A percentile compares a stretch with the other conserved stretches of the same genome.
phyloP scores from a whole-genome alignment of 192 early-diverging fungal species.

The Coemansia sp. region DNA sequence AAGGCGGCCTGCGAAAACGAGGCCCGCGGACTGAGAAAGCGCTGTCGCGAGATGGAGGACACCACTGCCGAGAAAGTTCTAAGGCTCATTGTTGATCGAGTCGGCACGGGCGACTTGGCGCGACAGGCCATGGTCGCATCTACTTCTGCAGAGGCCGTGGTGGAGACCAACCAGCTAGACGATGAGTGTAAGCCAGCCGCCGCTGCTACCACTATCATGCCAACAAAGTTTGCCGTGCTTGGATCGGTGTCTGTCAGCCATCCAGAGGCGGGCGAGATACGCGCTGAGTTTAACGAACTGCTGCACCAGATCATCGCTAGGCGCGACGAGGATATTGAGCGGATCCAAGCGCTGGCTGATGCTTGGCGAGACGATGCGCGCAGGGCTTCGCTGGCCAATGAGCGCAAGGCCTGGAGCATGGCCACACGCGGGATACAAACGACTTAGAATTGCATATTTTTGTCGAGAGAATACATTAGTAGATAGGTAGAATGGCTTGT shows the following conservation, averaged over 20 bases:
- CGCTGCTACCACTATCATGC: too few relatives aligned
- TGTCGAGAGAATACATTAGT: constrained; percentile 9
- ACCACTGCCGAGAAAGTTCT: constrained; percentile 26
- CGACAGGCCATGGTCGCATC: constrained; percentile 1
- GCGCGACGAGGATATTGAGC: constrained; percentile 47
- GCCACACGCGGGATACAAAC: constrained; percentile 45
- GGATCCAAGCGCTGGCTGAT: constrained; percentile 41
- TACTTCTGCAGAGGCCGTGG: not conserved
- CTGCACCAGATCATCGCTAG: constrained; percentile 42
- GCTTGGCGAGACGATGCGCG: constrained; percentile 39
- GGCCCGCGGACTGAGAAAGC: constrained; percentile 11
- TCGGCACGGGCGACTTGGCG: constrained; percentile 33
- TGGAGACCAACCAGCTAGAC: not conserved
- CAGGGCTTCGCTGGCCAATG: constrained; percentile 22
- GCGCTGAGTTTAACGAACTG: constrained; percentile 49
- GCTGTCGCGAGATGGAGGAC: constrained; percentile 31
- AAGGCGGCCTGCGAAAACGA: constrained; percentile 26
- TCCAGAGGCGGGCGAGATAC: constrained; percentile 48
- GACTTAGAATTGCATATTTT: not conserved
- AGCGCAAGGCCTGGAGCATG: constrained; percentile 33
- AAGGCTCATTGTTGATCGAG: constrained; percentile 39
- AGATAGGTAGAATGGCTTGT: not conserved
- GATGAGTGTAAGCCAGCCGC: not conserved
- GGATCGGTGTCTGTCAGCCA: constrained; percentile 35
- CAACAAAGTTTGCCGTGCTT: constrained; percentile 19